Conservation (phyloP, 257 asterid species). For the Primulina tabacum region DNA sequence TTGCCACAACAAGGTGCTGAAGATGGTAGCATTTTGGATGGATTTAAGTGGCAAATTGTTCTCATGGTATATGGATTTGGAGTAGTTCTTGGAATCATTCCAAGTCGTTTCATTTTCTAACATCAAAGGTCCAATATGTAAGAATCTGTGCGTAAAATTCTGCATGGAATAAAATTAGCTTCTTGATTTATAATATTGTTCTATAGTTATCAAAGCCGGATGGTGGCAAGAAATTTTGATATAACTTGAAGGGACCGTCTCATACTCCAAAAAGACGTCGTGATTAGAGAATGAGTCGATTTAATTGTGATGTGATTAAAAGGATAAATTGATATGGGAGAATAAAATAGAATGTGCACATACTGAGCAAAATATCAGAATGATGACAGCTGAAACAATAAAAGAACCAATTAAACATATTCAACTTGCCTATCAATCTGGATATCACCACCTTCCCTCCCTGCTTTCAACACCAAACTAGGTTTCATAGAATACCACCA, state of each 20-base stretch:
- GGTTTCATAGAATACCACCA: background rate
- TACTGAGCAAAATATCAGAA: background rate
- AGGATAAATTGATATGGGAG: no score
- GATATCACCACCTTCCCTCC: background rate
- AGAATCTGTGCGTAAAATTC: no score
- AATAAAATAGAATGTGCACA: no score
- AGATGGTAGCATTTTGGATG: background rate
- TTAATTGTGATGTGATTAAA: no score
- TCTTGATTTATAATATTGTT: no score
- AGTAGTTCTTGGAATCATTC: background rate
- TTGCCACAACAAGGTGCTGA: background rate
- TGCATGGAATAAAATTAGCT: no score
- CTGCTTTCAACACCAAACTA: background rate
- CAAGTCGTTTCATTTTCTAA: background rate
- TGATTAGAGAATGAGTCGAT: no score
- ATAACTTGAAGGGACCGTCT: no score
- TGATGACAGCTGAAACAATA: background rate
- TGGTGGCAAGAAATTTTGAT: no score
- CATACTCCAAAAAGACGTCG: no score
- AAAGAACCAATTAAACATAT: background rate
- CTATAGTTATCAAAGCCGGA: no score
- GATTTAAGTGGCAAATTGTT: conserved; percentile 16
- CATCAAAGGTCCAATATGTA: background rate
- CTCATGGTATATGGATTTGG: conserved; percentile 21
- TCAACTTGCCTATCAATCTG: background rate